Base-by-base conservation (phyloP, 2,329 filamentous ascomycete genomes). In the Penicillium vulpinum region DNA sequence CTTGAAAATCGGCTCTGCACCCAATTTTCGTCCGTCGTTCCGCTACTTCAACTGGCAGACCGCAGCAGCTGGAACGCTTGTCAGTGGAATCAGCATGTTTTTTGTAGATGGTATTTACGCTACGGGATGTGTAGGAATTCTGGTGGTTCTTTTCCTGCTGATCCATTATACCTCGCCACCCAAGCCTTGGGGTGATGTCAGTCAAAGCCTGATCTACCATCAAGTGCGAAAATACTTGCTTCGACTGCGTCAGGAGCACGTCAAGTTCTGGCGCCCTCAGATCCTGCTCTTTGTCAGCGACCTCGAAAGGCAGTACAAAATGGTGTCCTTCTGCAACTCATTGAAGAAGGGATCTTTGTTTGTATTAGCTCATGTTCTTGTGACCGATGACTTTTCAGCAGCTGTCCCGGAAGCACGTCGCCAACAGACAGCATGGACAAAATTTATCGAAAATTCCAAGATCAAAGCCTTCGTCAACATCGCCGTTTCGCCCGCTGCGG, bases 381-480 rank as follows among this genome's bases (percentile, higher is more conserved):
- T 96, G 3, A 91, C 90, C 0, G 83, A 90, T 58, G 89, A 96
- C 69, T 96, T 96, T 67, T 84, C 85, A 21, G 82, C 83, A 3
- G 89, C 90, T 4, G 89, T 95, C 9, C 85, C 90, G 5, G 91
- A 96, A 73, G 90, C 90, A 4, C 88, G 89, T 60, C 80, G 88
- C 21, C 91, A 95, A 69, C 91, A 95, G 70, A 83, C 85, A 13
- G 85, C 89, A 0, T 94, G 91, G 91, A 88, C 89, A 26, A 91
- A 89, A 64, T 92, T 92, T 62, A 93, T 96, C 45, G 91, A 95
- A 66, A 91, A 87, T 62, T 91, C 90, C 1, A 87, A 85, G 64
- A 91, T 95, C 69, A 96, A 96, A 73, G 91, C 91, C 0, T 96
- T 96, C 69, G 88, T 95, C 13, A 92, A 96, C 64, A 84, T 96